Evolutionary conservation across 257 asterid species (phyloP).

Genomic region (Scutellaria galericulata): DNA sequence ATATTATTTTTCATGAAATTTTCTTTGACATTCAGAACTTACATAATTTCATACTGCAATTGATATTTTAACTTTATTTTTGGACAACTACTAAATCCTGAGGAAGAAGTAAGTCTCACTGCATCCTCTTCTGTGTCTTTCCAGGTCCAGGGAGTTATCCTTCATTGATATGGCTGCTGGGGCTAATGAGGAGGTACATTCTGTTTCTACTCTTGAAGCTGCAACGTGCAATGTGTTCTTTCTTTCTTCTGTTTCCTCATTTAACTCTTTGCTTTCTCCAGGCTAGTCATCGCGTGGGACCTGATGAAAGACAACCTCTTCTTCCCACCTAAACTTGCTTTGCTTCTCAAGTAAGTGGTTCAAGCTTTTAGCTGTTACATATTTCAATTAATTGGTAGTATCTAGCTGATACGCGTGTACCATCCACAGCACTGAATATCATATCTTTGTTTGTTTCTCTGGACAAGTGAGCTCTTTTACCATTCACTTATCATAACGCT

Average conservation of each 20-base stretch:
- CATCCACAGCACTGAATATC: neutral
- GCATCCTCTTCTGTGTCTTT: constrained; percentile 27
- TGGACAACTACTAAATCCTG: constrained; percentile 5
- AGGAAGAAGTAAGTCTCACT: constrained; percentile 22
- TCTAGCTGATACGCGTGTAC: neutral
- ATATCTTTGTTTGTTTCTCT: neutral
- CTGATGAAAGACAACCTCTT: constrained; percentile 81
- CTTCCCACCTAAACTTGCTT: constrained; percentile 59
- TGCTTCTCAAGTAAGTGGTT: constrained; percentile 39
- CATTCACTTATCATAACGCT: neutral
- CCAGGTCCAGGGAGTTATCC: constrained; percentile 76
- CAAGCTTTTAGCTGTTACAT: constrained; percentile 18
- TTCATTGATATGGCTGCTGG: constrained; percentile 89
- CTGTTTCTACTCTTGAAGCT: constrained; percentile 31
- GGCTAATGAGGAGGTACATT: constrained; percentile 80
- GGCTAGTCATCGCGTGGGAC: constrained; percentile 71
- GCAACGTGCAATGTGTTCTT: constrained; percentile 22
- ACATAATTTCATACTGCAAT: neutral
- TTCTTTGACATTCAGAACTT: constrained; percentile 1
- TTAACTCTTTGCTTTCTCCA: constrained; percentile 44
- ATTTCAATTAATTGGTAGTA: constrained; percentile 4
- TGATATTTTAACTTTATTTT: too few species aligned
- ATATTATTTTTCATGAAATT: neutral
- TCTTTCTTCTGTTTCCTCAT: constrained; percentile 31
- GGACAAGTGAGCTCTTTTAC: neutral